These are phyloP conservation scores for Vanrija humicola DNA, from an alignment of 1,284 basidiomycete genomes.

Conservation along the genomic window DNA sequence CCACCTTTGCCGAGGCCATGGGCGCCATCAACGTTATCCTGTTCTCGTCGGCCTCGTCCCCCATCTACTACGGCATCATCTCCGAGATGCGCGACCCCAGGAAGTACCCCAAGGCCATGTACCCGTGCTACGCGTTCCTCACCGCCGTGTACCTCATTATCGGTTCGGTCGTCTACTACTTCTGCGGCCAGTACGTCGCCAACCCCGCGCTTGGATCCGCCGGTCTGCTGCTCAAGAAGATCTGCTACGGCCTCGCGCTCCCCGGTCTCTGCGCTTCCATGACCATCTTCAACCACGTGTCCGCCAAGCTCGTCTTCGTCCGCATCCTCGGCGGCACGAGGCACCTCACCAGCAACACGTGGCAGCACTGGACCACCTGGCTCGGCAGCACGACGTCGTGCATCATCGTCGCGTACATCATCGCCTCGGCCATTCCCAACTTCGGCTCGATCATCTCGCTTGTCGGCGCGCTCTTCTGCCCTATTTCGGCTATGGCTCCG, in stretches of 20 bases:
- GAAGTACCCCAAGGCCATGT: slow-evolving; percentile 23
- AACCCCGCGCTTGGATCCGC: slow-evolving; percentile 34
- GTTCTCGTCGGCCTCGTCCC: slow-evolving; percentile 11
- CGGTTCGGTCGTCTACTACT: slow-evolving; percentile 24
- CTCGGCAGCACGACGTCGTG: slow-evolving; percentile 19
- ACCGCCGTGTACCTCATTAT: slow-evolving; percentile 26
- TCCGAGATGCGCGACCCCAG: slow-evolving; percentile 29
- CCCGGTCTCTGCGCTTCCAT: slow-evolving; percentile 28
- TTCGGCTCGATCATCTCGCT: slow-evolving; percentile 29
- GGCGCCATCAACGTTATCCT: slow-evolving; percentile 15
- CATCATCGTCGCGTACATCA: slow-evolving; percentile 27
- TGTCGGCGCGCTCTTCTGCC: slow-evolving; percentile 28
- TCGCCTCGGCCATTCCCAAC: slow-evolving; percentile 19
- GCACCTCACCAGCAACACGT: slow-evolving; percentile 33
- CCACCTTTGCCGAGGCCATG: slow-evolving; percentile 30
- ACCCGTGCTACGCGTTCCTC: slow-evolving; percentile 17
- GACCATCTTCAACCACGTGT: slow-evolving; percentile 18
- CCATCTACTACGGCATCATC: slow-evolving; percentile 17
- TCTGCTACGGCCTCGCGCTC: slow-evolving; percentile 45
- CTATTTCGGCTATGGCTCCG: slow-evolving; percentile 16
- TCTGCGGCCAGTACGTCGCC: slow-evolving; percentile 28
- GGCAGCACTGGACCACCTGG: slow-evolving; percentile 38
- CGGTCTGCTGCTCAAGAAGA: slow-evolving; percentile 25
- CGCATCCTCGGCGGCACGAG: slow-evolving; percentile 29
- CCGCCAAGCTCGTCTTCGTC: slow-evolving; percentile 32